These are phyloP conservation scores for Dothistroma septosporum DNA, from an alignment of 2,329 filamentous ascomycete species.

Conservation along the genomic window DNA sequence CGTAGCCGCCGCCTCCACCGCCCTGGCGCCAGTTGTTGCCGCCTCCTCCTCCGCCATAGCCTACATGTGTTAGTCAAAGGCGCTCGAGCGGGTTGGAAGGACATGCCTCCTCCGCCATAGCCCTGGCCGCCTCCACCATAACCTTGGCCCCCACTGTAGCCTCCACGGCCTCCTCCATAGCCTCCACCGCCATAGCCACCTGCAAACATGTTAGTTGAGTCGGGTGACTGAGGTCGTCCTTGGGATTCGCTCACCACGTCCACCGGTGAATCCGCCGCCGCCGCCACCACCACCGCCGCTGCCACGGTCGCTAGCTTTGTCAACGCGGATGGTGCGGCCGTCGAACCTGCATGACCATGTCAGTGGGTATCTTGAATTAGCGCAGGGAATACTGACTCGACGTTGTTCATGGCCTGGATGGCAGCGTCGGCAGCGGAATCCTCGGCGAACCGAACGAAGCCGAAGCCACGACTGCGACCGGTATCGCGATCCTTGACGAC, in stretches of 20 bases:
- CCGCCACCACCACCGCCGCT: slow-evolving; percentile 59
- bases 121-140: slow-evolving; percentile 22
- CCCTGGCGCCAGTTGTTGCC: slow-evolving; percentile 29
- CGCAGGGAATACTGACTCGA: slow-evolving; percentile 64
- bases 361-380: slow-evolving; percentile 1
- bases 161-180: slow-evolving; percentile 25
- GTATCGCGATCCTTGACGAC: slow-evolving; percentile 98
- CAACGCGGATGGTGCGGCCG: slow-evolving; percentile 88
- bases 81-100: neutral
- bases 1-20: slow-evolving; percentile 20
- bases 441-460: slow-evolving; percentile 84
- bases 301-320: slow-evolving; percentile 83
- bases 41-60: slow-evolving; percentile 31
- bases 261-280: slow-evolving; percentile 43
- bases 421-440: slow-evolving; percentile 73
- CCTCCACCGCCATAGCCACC: slow-evolving; percentile 25
- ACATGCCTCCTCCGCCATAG: slow-evolving; percentile 20
- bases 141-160: slow-evolving; percentile 27
- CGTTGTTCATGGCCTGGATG: slow-evolving; percentile 76
- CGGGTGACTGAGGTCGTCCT: neutral
- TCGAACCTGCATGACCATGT: slow-evolving; percentile 65
- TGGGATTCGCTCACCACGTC: slow-evolving; percentile 30
- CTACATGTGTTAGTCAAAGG: slow-evolving; percentile 9
- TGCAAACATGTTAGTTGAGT: neutral
- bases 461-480: slow-evolving; percentile 92